These are phyloP conservation scores for Stephanodiscus triporus DNA, from an alignment of 108 stramenopile genomes.

Conservation along the genomic window DNA sequence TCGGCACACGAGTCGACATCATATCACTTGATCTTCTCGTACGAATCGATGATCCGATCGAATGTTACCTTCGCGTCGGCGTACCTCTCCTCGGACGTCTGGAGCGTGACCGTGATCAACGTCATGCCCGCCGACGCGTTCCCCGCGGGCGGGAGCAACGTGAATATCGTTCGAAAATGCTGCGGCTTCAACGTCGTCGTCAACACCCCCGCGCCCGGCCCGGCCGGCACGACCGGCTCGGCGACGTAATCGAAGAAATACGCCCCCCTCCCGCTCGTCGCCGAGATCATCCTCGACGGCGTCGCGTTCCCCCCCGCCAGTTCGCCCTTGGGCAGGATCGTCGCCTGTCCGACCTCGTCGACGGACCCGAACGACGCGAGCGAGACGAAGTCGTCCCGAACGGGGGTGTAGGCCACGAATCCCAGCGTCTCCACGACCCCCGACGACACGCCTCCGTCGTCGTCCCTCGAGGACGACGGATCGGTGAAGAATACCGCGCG, in stretches of 20 bases:
- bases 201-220: constrained; percentile 10
- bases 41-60: constrained; percentile 71
- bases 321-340: constrained; percentile 81
- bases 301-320: constrained; percentile 55
- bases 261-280: constrained; percentile 64
- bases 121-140: constrained; percentile 69
- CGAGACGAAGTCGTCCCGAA: constrained; percentile 80
- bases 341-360: constrained; percentile 75
- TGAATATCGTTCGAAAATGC: constrained; percentile 82
- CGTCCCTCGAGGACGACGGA: constrained; percentile 29
- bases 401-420: constrained; percentile 82
- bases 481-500: constrained; percentile 61
- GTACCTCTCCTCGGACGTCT: constrained; percentile 71
- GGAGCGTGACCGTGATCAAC: constrained; percentile 74
- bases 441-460: constrained; percentile 22
- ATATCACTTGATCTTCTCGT: constrained; percentile 34
- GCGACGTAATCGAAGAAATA: constrained; percentile 75
- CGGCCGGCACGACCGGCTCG: constrained; percentile 29
- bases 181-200: constrained; percentile 36
- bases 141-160: constrained; percentile 46
- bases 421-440: constrained; percentile 53
- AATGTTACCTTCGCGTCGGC: constrained; percentile 54
- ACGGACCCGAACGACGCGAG: constrained; percentile 73
- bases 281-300: constrained; percentile 61
- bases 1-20: no score